phyloP scores from a whole-genome alignment of 2,329 filamentous ascomycete genomes.

The Sporothrix inflata region DNA sequence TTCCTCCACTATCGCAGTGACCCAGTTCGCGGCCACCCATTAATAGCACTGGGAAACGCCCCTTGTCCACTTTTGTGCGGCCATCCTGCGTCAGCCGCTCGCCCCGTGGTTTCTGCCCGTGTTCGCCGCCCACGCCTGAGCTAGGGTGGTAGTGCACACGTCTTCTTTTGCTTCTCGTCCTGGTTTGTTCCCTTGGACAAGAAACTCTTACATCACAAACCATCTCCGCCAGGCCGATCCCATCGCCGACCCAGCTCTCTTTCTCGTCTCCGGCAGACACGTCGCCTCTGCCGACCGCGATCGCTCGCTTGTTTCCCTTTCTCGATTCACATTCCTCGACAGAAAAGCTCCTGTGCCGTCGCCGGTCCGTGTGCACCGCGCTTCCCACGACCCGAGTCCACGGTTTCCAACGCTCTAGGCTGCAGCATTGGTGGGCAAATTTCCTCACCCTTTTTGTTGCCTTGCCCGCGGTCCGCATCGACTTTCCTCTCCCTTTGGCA shows the following conservation, averaged over 20 bases:
- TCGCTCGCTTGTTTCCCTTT: not conserved
- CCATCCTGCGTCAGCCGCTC: slow-evolving; percentile 28
- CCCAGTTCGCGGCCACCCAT: slow-evolving; percentile 17
- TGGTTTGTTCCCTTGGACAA: slow-evolving; percentile 4
- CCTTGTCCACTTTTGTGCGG: slow-evolving; percentile 24
- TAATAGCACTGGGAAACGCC: not conserved
- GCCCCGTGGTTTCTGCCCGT: slow-evolving; percentile 32
- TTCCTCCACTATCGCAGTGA: slow-evolving; percentile 10
- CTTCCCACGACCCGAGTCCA: not conserved
- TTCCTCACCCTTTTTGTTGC: slow-evolving; percentile 11
- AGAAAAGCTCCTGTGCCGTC: slow-evolving; percentile 6
- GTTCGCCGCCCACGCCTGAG: slow-evolving; percentile 32
- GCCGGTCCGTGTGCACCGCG: slow-evolving; percentile 11
- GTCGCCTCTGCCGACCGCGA: slow-evolving; percentile 1
- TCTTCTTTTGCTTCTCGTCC: slow-evolving; percentile 30
- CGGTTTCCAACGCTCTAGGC: slow-evolving; percentile 18
- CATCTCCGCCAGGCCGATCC: slow-evolving; percentile 7
- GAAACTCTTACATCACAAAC: slow-evolving; percentile 27
- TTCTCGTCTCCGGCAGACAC: slow-evolving; percentile 14
- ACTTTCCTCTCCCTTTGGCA: not conserved
- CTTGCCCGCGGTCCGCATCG: not conserved
- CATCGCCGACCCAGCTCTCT: slow-evolving; percentile 17
- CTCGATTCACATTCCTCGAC: not conserved
- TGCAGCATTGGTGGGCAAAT: slow-evolving; percentile 14
- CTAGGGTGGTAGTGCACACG: slow-evolving; percentile 34